These are phyloP conservation scores for Dothideomycetes sp. DNA, from an alignment of 2,329 filamentous ascomycete genomes.

Conservation along the genomic window DNA sequence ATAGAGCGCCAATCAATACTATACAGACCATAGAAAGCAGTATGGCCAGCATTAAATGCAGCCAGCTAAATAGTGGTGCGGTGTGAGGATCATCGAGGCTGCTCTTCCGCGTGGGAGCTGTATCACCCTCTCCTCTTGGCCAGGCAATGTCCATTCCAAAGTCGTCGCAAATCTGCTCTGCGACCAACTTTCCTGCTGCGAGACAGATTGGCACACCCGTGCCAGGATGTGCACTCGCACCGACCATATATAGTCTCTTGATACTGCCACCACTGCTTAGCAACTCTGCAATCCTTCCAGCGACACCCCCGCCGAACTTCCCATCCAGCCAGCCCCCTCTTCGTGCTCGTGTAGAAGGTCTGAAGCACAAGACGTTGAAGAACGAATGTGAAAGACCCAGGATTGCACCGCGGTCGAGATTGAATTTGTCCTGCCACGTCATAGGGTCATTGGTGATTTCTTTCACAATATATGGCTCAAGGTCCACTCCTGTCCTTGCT, in stretches of 20 bases:
- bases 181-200: slow-evolving; percentile 55
- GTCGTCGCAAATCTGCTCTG: slow-evolving; percentile 39
- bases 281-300: slow-evolving; percentile 9
- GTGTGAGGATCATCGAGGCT: slow-evolving; percentile 3
- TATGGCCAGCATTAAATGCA: slow-evolving; percentile 4
- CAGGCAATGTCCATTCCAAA: slow-evolving; percentile 29
- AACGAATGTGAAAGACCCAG: slow-evolving; percentile 62
- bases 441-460: slow-evolving; percentile 57
- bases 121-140: slow-evolving; percentile 13
- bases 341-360: slow-evolving; percentile 50
- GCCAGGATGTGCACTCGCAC: slow-evolving; percentile 64
- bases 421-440: slow-evolving; percentile 57
- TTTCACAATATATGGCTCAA: slow-evolving; percentile 41
- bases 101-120: background rate
- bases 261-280: slow-evolving; percentile 26
- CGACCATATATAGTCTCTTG: slow-evolving; percentile 55
- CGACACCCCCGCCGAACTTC: slow-evolving; percentile 11
- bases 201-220: slow-evolving; percentile 66
- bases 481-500: slow-evolving; percentile 46
- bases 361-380: slow-evolving; percentile 60
- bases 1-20: background rate
- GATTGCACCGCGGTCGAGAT: slow-evolving; percentile 65
- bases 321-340: slow-evolving; percentile 24
- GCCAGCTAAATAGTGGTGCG: background rate
- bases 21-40: slow-evolving; percentile 3